Conservation (phyloP, 805 yeast genomes). For the Nakazawaea sp. region DNA sequence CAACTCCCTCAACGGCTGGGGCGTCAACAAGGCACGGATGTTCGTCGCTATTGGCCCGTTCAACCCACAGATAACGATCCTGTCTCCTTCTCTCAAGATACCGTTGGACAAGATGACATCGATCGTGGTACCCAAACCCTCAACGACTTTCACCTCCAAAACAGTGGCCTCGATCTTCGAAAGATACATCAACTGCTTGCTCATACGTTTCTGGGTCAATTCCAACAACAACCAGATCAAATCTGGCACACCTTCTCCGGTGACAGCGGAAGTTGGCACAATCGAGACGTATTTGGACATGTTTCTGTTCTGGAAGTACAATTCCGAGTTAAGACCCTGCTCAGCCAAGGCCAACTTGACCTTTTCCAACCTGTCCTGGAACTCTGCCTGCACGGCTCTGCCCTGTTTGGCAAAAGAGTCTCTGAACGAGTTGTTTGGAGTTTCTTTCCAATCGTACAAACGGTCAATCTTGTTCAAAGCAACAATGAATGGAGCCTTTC, state of each 20-base stretch:
- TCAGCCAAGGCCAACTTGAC: constrained; percentile 91
- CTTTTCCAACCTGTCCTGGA: constrained; percentile 77
- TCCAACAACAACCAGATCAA: constrained; percentile 91
- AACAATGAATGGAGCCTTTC: constrained; percentile 97
- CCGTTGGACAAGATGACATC: constrained; percentile 98
- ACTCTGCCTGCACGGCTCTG: constrained; percentile 84
- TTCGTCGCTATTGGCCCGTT: constrained; percentile 97
- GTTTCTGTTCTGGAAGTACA: constrained; percentile 92
- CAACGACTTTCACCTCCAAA: constrained; percentile 94
- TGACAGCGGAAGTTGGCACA: constrained; percentile 97
- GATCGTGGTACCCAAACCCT: constrained; percentile 97
- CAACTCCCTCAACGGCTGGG: constrained; percentile 94
- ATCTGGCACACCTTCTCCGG: constrained; percentile 99
- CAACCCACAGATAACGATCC: constrained; percentile 94
- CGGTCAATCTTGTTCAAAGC: constrained; percentile 98
- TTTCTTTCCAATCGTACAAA: constrained; percentile 87
- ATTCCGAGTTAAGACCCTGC: constrained; percentile 96
- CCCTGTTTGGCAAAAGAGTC: constrained; percentile 82
- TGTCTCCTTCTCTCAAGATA: constrained; percentile 88
- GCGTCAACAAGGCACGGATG: constrained; percentile 92
- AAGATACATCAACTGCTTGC: constrained; percentile 94
- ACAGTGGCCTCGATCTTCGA: constrained; percentile 93
- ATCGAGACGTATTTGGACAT: constrained; percentile 90
- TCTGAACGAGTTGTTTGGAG: constrained; percentile 92
- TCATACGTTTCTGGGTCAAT: constrained; percentile 97